These are phyloP conservation scores for Xylaria bambusicola DNA, from an alignment of 495 filamentous ascomycete genomes.

Conservation along the genomic window DNA sequence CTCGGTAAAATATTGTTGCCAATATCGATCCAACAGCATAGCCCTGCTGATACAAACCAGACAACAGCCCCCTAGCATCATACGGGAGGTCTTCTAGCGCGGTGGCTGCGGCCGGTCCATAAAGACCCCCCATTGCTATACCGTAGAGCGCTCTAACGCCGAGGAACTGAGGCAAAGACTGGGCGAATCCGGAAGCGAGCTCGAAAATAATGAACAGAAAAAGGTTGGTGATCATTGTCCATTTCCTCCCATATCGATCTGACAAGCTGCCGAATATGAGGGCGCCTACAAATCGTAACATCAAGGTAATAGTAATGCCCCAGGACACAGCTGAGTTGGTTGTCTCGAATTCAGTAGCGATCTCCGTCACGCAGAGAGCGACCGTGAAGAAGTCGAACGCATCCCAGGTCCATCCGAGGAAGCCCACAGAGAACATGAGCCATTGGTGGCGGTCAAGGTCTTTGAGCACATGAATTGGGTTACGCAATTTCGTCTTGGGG, in stretches of 20 bases:
- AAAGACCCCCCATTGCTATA: conserved; percentile 82
- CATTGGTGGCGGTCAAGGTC: conserved; percentile 74
- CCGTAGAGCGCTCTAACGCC: conserved; percentile 79
- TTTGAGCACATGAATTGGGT: conserved; percentile 67
- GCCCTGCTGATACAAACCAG: conserved; percentile 77
- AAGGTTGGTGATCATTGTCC: conserved; percentile 79
- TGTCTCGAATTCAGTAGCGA: conserved; percentile 66
- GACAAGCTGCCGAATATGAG: conserved; percentile 71
- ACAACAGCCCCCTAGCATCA: conserved; percentile 70
- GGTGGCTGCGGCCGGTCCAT: conserved; percentile 80
- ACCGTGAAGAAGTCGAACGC: conserved; percentile 88
- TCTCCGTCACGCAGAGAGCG: conserved; percentile 65
- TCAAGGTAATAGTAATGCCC: conserved; percentile 81
- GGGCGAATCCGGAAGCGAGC: conserved; percentile 70
- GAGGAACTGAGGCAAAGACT: conserved; percentile 73
- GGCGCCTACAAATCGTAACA: conserved; percentile 71
- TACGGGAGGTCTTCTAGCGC: conserved; percentile 78
- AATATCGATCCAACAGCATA: conserved; percentile 82
- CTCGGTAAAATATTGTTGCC: conserved; percentile 71
- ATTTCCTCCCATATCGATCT: conserved; percentile 79
- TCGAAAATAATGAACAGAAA: conserved; percentile 78
- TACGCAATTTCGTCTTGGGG: conserved; percentile 70
- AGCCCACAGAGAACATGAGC: conserved; percentile 75
- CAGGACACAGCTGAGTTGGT: conserved; percentile 77
- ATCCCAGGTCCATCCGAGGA: conserved; percentile 75